Evolutionary conservation across 1,284 basidiomycete genomes (phyloP), one percentile per base, ranked within the genome.

Genomic region (Porodaedalea pini): DNA sequence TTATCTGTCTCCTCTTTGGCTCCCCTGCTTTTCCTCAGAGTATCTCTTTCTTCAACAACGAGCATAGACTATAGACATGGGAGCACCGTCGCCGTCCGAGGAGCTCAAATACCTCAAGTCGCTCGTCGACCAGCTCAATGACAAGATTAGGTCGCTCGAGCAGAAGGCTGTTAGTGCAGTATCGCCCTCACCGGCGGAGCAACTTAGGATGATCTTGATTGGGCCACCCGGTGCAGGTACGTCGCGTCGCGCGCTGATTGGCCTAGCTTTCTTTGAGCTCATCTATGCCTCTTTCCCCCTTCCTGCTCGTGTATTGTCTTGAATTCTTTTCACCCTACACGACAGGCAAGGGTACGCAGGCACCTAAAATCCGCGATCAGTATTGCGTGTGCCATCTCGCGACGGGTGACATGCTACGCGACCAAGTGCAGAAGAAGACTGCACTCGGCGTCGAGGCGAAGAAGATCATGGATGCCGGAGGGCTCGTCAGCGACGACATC

Each of bases 351-450:
- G 96, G 96, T 48, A 99, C 96, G 1, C 96, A 99, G 74, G 96
- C 94, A 1, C 96, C 97, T 23, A 85, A 83, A 71, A 96, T 99
- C 74, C 84, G 89, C 53, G 88, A 94, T 63, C 84, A 92, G 70
- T 99, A 90, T 81, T 94, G 92, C 71, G 86, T 99, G 54, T 99
- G 96, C 80, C 96, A 99, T 77, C 80, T 99, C 64, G 95, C 96
- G 31, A 99, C 96, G 29, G 96, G 96, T 37, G 96, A 99, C 78
- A 97, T 99, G 93, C 80, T 99, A 59, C 90, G 96, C 50, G 92
- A 95, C 63, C 94, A 99, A 74, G 94, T 99, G 59, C 68, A 83
- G 44, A 77, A 88, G 71, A 90, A 96, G 76, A 98, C 96, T 4
- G 77, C 84, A 40, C 83, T 99, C 50, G 96, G 96, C 62, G 78